Evolutionary conservation across 1,284 basidiomycete species (phyloP).

Genomic region (Rhizoctonia solani): DNA sequence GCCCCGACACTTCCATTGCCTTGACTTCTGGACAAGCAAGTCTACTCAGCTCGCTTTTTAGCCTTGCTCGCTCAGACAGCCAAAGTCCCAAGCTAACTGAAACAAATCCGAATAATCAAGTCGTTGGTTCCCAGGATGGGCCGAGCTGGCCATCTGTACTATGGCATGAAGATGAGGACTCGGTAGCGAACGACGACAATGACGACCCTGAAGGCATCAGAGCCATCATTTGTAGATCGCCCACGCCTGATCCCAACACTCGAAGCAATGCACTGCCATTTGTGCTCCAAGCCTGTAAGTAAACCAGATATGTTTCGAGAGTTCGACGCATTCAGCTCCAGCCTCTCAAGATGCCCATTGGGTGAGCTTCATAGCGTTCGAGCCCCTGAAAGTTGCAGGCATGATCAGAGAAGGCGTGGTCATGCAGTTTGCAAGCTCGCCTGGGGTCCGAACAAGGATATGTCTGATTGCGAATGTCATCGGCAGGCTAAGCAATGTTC

Average conservation of each 20-base stretch:
- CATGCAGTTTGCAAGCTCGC: not conserved
- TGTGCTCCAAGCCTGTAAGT: conserved; percentile 3
- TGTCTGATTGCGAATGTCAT: not conserved
- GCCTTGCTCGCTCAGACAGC: not conserved
- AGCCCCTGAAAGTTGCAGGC: conserved; percentile 1
- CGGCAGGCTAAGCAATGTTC: not conserved
- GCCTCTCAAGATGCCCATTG: conserved; percentile 4
- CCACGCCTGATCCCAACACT: not conserved
- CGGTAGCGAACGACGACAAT: conserved; percentile 27
- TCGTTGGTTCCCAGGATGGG: conserved; percentile 14
- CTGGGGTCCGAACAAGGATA: not conserved
- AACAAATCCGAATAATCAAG: conserved; percentile 4
- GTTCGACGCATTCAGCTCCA: not conserved
- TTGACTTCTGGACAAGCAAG: conserved; percentile 27
- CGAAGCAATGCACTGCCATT: conserved; percentile 4
- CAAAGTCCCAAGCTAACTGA: not conserved
- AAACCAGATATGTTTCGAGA: not conserved
- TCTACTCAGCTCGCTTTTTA: conserved; percentile 13
- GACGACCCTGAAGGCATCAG: conserved; percentile 18
- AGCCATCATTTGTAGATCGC: conserved; percentile 5
- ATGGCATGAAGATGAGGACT: conserved; percentile 18
- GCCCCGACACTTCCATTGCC: too few relatives aligned
- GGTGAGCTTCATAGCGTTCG: not conserved
- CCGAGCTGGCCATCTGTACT: conserved; percentile 32
- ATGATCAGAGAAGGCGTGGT: not conserved